Percentiles rank a stretch among this genome's conserved stretches.
Conservation (phyloP, 768 basidiomycete species). For the Podaxis sp. region DNA sequence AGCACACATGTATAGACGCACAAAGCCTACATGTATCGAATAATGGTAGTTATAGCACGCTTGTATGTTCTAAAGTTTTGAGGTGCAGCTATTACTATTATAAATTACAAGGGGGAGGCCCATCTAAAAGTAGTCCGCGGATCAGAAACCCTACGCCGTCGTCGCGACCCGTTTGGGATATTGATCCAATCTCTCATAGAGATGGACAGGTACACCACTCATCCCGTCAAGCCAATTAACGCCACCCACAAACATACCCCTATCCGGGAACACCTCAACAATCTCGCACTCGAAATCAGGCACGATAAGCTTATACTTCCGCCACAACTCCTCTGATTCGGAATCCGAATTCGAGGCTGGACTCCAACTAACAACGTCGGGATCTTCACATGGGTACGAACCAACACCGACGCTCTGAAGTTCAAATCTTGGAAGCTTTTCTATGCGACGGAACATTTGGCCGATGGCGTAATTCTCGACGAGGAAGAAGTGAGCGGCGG, state of each 20-base stretch:
- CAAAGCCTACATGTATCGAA: no score
- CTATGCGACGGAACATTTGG: slow-evolving; percentile 59
- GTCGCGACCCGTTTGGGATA: neutral
- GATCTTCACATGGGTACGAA: neutral
- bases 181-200: neutral
- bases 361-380: neutral
- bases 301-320: slow-evolving; percentile 55
- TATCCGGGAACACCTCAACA: slow-evolving; percentile 62
- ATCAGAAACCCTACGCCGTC: neutral
- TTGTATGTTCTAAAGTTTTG: no score
- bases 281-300: slow-evolving; percentile 67
- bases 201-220: neutral
- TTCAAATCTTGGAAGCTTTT: neutral
- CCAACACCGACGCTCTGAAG: neutral
- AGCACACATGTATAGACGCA: no score
- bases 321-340: slow-evolving; percentile 36
- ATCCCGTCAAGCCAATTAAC: slow-evolving; percentile 48
- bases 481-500: slow-evolving; percentile 59
- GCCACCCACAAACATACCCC: slow-evolving; percentile 61
- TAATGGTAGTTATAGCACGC: no score
- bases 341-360: neutral
- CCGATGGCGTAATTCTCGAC: slow-evolving; percentile 68
- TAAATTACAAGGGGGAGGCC: no score
- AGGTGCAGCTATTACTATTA: no score
- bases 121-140: neutral